These are phyloP conservation scores for Taphrina sp. DNA, from an alignment of 1,139 yeast genomes.

Conservation along the genomic window DNA sequence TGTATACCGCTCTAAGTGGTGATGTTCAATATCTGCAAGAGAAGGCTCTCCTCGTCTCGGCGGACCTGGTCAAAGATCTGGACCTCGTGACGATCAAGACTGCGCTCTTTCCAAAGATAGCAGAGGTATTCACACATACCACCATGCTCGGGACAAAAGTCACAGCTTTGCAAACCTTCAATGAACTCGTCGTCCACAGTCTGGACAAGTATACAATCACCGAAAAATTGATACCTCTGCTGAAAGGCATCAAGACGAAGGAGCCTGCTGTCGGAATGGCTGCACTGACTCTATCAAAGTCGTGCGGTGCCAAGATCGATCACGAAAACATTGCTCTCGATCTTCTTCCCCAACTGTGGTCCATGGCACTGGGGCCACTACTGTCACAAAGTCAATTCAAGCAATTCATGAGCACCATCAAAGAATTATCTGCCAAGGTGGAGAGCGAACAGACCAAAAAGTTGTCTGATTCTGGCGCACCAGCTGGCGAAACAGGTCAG, in stretches of 20 bases:
- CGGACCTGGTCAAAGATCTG: slow-evolving; percentile 51
- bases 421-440: slow-evolving; percentile 46
- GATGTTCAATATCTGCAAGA: slow-evolving; percentile 57
- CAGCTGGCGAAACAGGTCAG: slow-evolving; percentile 7
- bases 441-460: slow-evolving; percentile 45
- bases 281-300: slow-evolving; percentile 55
- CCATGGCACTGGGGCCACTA: slow-evolving; percentile 51
- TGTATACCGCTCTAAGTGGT: slow-evolving; percentile 42
- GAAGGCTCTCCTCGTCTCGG: slow-evolving; percentile 52
- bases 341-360: slow-evolving; percentile 54
- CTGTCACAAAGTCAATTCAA: slow-evolving; percentile 49
- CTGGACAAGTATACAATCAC: slow-evolving; percentile 70
- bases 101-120: slow-evolving; percentile 66
- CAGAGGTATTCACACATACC: slow-evolving; percentile 75
- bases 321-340: slow-evolving; percentile 50
- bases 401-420: slow-evolving; percentile 45
- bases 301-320: slow-evolving; percentile 45
- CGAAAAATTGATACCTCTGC: slow-evolving; percentile 74
- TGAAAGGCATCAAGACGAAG: slow-evolving; percentile 71
- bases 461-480: slow-evolving; percentile 34
- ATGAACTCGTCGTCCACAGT: slow-evolving; percentile 55
- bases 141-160: slow-evolving; percentile 76
- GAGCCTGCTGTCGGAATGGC: slow-evolving; percentile 65
- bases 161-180: slow-evolving; percentile 65
- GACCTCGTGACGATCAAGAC: slow-evolving; percentile 75